Percentiles rank a stretch among this genome's conserved stretches.
phyloP scores from a whole-genome alignment of 495 filamentous ascomycete genomes.

The Tuber calosporum region DNA sequence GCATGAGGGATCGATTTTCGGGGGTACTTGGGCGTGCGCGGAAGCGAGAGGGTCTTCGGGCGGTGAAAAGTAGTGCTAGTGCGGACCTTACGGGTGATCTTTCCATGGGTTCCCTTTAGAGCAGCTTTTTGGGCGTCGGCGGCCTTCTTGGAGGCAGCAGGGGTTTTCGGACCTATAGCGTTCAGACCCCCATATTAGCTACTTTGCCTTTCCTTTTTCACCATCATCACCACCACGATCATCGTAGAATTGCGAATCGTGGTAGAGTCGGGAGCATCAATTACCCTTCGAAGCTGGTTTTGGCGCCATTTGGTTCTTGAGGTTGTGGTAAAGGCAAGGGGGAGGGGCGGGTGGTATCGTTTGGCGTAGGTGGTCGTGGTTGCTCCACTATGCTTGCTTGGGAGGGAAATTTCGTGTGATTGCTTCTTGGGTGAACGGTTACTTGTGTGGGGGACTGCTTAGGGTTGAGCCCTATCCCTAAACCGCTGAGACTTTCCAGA shows the following conservation, averaged over 20 bases:
- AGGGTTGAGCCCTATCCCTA: constrained; percentile 25
- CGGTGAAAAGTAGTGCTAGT: constrained; percentile 93
- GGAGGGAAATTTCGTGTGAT: constrained; percentile 16
- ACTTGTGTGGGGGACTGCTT: constrained; percentile 23
- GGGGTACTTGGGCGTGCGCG: constrained; percentile 90
- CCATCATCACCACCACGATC: not conserved
- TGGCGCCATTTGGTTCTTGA: constrained; percentile 33
- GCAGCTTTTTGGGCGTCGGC: constrained; percentile 87
- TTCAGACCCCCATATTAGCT: not conserved
- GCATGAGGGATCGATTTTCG: constrained; percentile 86
- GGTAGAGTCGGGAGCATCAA: constrained; percentile 10
- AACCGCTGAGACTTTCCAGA: too few species aligned
- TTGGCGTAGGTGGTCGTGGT: constrained; percentile 24
- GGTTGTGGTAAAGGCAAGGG: constrained; percentile 30
- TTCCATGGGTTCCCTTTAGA: constrained; percentile 67
- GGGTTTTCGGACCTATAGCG: constrained; percentile 57
- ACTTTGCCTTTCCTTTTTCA: not conserved
- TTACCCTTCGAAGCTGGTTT: constrained; percentile 41
- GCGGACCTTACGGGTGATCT: constrained; percentile 89
- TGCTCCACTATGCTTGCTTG: not conserved
- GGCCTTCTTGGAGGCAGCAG: constrained; percentile 58
- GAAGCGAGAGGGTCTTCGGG: constrained; percentile 85
- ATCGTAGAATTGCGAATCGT: not conserved
- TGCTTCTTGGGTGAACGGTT: constrained; percentile 9
- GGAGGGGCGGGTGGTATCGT: constrained; percentile 10